These are phyloP conservation scores for Nakazawaea sp. DNA, from an alignment of 805 yeast species.

Conservation along the genomic window DNA sequence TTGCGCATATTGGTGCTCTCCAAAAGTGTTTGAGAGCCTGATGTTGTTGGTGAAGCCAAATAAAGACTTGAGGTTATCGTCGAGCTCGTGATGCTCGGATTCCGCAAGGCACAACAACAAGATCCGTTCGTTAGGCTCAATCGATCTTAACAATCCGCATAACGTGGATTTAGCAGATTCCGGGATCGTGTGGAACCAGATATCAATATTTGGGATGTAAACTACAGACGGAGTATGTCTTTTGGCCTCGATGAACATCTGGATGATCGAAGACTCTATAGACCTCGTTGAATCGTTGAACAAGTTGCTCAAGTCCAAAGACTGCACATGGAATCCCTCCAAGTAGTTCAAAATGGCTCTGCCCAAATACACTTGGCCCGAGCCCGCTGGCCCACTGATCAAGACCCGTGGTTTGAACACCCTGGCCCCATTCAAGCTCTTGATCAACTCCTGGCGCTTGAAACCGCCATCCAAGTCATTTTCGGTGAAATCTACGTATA, in stretches of 20 bases:
- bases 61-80: conserved; percentile 39
- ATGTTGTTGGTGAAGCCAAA: conserved; percentile 57
- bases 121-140: conserved; percentile 67
- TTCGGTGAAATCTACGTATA: conserved; percentile 51
- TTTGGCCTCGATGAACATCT: conserved; percentile 78
- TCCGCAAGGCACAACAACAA: conserved; percentile 71
- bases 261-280: conserved; percentile 79
- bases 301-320: conserved; percentile 71
- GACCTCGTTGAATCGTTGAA: conserved; percentile 75
- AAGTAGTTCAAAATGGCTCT: conserved; percentile 74
- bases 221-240: conserved; percentile 86
- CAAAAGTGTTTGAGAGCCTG: conserved; percentile 33
- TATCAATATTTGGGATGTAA: conserved; percentile 74
- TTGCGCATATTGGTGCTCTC: conserved; percentile 35
- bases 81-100: conserved; percentile 21
- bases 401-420: conserved; percentile 77
- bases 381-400: conserved; percentile 66
- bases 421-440: conserved; percentile 37
- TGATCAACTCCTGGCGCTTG: conserved; percentile 54
- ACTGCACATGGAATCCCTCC: conserved; percentile 88
- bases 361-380: conserved; percentile 82
- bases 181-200: conserved; percentile 65
- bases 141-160: conserved; percentile 57
- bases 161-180: conserved; percentile 68
- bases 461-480: conserved; percentile 61